These are phyloP conservation scores for Neofusicoccum kwambonambiense DNA, from an alignment of 2,329 filamentous ascomycete genomes.

Conservation along the genomic window DNA sequence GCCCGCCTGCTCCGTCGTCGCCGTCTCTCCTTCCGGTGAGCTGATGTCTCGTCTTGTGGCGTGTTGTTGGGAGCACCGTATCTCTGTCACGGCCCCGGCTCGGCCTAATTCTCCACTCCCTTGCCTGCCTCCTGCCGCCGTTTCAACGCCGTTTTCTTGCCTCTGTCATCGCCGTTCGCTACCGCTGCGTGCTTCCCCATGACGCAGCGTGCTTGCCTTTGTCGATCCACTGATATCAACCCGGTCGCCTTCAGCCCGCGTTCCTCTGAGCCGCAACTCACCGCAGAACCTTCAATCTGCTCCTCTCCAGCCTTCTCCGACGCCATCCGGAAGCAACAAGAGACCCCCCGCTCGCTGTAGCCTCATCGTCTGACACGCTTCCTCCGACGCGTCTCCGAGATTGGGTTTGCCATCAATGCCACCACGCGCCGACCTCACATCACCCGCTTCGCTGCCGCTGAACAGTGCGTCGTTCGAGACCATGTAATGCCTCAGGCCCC, in stretches of 20 bases:
- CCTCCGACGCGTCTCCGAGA: neutral
- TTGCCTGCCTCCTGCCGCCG: conserved; percentile 1
- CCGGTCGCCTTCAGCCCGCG: neutral
- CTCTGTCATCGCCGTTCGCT: neutral
- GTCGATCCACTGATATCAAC: conserved; percentile 8
- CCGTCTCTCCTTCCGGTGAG: conserved; percentile 2
- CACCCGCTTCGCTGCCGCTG: neutral
- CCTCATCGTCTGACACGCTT: neutral
- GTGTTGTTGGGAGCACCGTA: conserved; percentile 13
- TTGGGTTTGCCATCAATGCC: neutral
- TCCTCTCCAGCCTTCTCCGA: neutral
- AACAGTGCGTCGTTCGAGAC: neutral
- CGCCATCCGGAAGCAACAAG: neutral
- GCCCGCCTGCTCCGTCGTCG: too few species aligned
- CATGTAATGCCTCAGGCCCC: neutral
- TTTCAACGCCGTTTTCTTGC: neutral
- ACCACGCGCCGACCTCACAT: neutral
- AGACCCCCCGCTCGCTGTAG: neutral
- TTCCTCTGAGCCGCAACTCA: neutral
- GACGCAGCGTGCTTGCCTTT: neutral
- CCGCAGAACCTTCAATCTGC: neutral
- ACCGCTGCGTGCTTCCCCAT: neutral
- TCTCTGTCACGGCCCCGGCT: conserved; percentile 1
- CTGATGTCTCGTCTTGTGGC: conserved; percentile 13
- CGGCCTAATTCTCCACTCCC: conserved; percentile 8